Conservation (phyloP, 768 basidiomycete species). For the Porpolomopsis calyptriformis region DNA sequence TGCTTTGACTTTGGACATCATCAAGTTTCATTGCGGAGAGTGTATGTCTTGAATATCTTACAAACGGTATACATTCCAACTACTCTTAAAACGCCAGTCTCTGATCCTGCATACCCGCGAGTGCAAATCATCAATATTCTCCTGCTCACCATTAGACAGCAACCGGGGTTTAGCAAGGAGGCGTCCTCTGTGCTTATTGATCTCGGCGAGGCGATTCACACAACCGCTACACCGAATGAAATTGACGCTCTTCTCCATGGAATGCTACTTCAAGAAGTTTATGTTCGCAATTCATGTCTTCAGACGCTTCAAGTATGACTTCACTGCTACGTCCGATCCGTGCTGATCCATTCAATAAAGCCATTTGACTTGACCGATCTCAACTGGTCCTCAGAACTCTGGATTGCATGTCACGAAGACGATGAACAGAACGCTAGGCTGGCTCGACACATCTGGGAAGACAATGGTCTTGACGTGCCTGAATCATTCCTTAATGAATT, state of each 20-base stretch:
- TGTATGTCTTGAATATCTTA: conserved; percentile 36
- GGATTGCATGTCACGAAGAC: conserved; percentile 79
- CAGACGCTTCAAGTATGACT: conserved; percentile 70
- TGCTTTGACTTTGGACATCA: conserved; percentile 56
- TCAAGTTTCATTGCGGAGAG: conserved; percentile 63
- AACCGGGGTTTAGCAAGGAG: conserved; percentile 75
- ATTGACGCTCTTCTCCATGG: conserved; percentile 56
- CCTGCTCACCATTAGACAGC: conserved; percentile 59
- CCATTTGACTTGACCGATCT: conserved; percentile 90
- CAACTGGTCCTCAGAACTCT: conserved; percentile 84
- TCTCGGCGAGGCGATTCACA: conserved; percentile 68
- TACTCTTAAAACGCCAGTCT: conserved; percentile 37
- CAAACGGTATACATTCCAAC: not conserved
- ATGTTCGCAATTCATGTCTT: conserved; percentile 81
- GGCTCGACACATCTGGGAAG: conserved; percentile 82
- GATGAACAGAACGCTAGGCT: conserved; percentile 80
- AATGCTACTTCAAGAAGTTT: conserved; percentile 74
- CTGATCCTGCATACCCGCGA: conserved; percentile 64
- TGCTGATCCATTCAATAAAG: conserved; percentile 26
- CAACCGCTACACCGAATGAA: conserved; percentile 54
- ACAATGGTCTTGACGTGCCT: conserved; percentile 84
- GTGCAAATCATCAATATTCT: conserved; percentile 56
- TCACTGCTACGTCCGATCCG: not conserved
- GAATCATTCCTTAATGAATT: conserved; percentile 53
- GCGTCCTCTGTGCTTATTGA: conserved; percentile 73